Evolutionary conservation across 2,329 filamentous ascomycete genomes (phyloP).

Genomic region (Exophiala oligosperma): DNA sequence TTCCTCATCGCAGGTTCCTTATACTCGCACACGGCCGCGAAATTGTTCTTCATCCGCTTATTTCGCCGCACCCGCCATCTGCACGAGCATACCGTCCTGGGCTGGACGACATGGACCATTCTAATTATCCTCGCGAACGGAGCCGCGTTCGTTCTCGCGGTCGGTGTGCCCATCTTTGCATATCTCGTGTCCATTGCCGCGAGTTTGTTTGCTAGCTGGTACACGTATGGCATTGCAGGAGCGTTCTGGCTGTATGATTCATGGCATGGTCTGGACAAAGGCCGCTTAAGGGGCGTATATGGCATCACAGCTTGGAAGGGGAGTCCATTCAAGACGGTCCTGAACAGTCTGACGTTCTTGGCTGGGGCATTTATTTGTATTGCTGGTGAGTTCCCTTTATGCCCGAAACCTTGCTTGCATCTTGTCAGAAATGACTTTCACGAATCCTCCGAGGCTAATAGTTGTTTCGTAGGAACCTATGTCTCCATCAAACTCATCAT

Average conservation of each 20-base stretch:
- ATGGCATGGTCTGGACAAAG: slow-evolving; percentile 37
- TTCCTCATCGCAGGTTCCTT: slow-evolving; percentile 52
- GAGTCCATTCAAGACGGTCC: slow-evolving; percentile 39
- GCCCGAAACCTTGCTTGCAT: not conserved
- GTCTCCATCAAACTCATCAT: slow-evolving; percentile 45
- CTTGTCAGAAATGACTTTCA: not conserved
- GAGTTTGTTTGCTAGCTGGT: slow-evolving; percentile 55
- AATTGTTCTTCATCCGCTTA: slow-evolving; percentile 40
- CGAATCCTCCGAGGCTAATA: slow-evolving; percentile 35
- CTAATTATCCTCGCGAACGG: slow-evolving; percentile 50
- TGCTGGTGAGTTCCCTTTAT: slow-evolving; percentile 23
- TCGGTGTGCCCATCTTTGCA: slow-evolving; percentile 56
- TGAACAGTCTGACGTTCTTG: slow-evolving; percentile 46
- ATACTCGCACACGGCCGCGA: slow-evolving; percentile 54
- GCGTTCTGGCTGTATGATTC: slow-evolving; percentile 55
- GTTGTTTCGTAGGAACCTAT: slow-evolving; percentile 52
- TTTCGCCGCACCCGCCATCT: slow-evolving; percentile 38
- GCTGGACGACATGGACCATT: slow-evolving; percentile 50
- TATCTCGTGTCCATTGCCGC: slow-evolving; percentile 55
- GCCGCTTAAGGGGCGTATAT: slow-evolving; percentile 32
- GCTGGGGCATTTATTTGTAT: slow-evolving; percentile 35
- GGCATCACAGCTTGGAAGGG: slow-evolving; percentile 41
- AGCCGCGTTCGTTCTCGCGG: slow-evolving; percentile 43
- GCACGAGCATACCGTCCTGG: slow-evolving; percentile 48
- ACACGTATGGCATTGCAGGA: slow-evolving; percentile 54